Evolutionary conservation across 768 basidiomycete species (phyloP).

Genomic region (Pisolithus marmoratus): DNA sequence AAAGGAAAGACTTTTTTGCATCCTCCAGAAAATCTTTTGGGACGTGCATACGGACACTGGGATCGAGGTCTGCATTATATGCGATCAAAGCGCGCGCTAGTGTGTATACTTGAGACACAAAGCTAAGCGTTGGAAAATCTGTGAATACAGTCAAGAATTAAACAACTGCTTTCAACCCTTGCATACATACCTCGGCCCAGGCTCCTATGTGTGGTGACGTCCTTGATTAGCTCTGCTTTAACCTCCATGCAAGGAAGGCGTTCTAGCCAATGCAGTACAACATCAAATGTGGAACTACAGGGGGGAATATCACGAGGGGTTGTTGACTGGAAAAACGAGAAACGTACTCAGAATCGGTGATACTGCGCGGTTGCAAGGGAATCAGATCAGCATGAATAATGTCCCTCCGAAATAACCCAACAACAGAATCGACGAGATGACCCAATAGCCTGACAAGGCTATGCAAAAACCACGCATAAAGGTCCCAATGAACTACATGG

Average conservation of each 20-base stretch:
- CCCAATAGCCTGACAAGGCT: slow-evolving; percentile 38
- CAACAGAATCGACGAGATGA: slow-evolving; percentile 25
- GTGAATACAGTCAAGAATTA: neutral
- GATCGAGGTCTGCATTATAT: slow-evolving; percentile 7
- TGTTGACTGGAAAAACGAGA: neutral
- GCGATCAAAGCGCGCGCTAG: slow-evolving; percentile 32
- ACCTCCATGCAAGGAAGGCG: slow-evolving; percentile 14
- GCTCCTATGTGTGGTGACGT: slow-evolving; percentile 19
- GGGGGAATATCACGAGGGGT: slow-evolving; percentile 2
- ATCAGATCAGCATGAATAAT: slow-evolving; percentile 25
- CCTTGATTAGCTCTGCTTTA: slow-evolving; percentile 12
- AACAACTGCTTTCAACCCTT: neutral
- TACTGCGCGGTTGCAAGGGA: slow-evolving; percentile 26
- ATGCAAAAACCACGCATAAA: slow-evolving; percentile 43
- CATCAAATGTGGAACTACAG: slow-evolving; percentile 18
- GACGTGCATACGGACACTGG: slow-evolving; percentile 6
- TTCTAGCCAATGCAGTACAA: slow-evolving; percentile 21
- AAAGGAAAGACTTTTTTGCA: slow-evolving; percentile 29
- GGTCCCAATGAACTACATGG: slow-evolving; percentile 49
- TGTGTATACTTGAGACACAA: slow-evolving; percentile 44
- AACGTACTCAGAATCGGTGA: slow-evolving; percentile 39
- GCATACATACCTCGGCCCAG: slow-evolving; percentile 22
- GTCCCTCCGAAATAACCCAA: slow-evolving; percentile 25
- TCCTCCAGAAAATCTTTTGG: slow-evolving; percentile 18
- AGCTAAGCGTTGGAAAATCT: slow-evolving; percentile 36